Base-by-base conservation (phyloP, 805 yeast genomes). In the Yamadazyma laniorum region DNA sequence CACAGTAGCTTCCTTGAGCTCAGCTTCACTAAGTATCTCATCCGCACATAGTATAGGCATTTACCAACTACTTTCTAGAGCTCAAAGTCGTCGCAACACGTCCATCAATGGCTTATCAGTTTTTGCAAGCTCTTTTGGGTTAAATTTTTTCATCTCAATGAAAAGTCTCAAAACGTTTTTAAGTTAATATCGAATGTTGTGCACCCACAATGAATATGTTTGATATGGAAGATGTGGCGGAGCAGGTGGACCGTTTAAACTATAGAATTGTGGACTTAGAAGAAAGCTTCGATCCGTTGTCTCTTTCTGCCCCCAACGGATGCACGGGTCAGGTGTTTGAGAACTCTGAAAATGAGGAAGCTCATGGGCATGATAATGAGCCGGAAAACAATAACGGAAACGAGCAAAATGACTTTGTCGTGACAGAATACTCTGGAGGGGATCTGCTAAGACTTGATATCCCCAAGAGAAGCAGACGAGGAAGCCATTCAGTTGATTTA, bases 181-280 rank as follows among this genome's bases (percentile, higher is more conserved):
- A n/a, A n/a, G n/a, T n/a, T n/a, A n/a, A n/a, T n/a, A n/a, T n/a
- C n/a, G n/a, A n/a, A n/a, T n/a, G n/a, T n/a, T n/a, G n/a, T n/a
- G n/a, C n/a, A n/a, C n/a, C n/a, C 25, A 26, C 30, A 14, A 37
- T 37, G 40, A 37, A 33, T 25, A 6, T 45, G 14, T 45, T 45
- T 33, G 37, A 45, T 30, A 45, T 45, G 49, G 49, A 45, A 25
- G 49, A 45, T 34, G 36, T 45, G 7, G 30, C 37, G 15, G 49
- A 42, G 25, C 42, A 39, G 29, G 33, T 42, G 13, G 30, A 23
- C 15, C 35, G 28, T 9, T 40, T 45, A 34, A 42, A 45, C 40
- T 42, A 42, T 22, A 29, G 37, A 19, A 18, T 38, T 13, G 30
- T 37, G 18, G 40, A 38, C 12, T 22, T 29, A 15, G 7, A 13